Conservation (phyloP, 345 rosid genomes). For the Noccaea caerulescens region DNA sequence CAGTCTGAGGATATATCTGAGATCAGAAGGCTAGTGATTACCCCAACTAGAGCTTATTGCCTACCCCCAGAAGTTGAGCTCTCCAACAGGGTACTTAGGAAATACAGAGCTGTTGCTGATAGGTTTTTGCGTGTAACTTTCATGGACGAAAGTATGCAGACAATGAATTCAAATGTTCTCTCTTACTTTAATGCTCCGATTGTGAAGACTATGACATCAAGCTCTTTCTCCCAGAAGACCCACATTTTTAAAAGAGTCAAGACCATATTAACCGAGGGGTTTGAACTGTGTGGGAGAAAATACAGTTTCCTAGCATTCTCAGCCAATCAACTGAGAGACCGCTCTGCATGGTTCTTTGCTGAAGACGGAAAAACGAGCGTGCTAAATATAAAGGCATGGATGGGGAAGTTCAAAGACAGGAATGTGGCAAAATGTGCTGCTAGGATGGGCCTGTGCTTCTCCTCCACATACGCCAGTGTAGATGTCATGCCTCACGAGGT, state of each 20-base stretch:
- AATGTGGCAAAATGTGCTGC: slow-evolving; percentile 91
- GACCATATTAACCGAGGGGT: slow-evolving; percentile 67
- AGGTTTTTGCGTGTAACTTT: slow-evolving; percentile 84
- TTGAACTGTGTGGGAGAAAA: slow-evolving; percentile 74
- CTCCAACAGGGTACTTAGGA: slow-evolving; percentile 84
- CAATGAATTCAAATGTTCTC: slow-evolving; percentile 64
- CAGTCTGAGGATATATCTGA: slow-evolving; percentile 60
- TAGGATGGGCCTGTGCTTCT: slow-evolving; percentile 94
- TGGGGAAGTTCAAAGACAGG: slow-evolving; percentile 71
- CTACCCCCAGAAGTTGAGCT: slow-evolving; percentile 92
- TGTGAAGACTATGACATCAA: slow-evolving; percentile 59
- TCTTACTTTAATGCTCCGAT: slow-evolving; percentile 67
- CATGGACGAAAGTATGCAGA: slow-evolving; percentile 89
- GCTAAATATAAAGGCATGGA: slow-evolving; percentile 59
- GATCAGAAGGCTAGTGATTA: slow-evolving; percentile 73
- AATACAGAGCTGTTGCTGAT: slow-evolving; percentile 66
- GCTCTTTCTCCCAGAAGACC: slow-evolving; percentile 67
- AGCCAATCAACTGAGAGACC: slow-evolving; percentile 86
- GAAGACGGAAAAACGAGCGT: slow-evolving; percentile 61
- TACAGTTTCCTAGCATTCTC: slow-evolving; percentile 92
- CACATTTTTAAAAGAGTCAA: slow-evolving; percentile 68
- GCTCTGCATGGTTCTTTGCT: slow-evolving; percentile 96
- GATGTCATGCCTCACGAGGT: slow-evolving; percentile 66
- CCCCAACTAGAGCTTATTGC: slow-evolving; percentile 87
- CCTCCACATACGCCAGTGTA: slow-evolving; percentile 88